Evolutionary conservation across 2,329 filamentous ascomycete genomes (phyloP).

Genomic region (Aureobasidium subglaciale): DNA sequence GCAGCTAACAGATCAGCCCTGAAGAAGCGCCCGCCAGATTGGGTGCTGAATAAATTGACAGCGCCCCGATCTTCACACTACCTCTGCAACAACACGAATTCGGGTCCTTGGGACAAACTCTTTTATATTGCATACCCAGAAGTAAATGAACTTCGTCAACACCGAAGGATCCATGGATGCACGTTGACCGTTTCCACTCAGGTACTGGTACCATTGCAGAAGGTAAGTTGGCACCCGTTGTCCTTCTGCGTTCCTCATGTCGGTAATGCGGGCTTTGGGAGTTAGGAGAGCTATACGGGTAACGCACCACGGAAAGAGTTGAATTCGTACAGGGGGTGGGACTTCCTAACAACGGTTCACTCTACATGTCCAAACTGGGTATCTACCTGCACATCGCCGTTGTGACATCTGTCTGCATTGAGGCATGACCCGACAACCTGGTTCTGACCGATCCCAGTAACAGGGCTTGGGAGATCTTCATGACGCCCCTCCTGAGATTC

Average conservation of each 20-base stretch:
- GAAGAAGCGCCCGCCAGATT: neutral
- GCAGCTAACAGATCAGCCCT: neutral
- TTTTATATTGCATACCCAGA: neutral
- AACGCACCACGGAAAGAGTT: neutral
- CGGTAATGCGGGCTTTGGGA: neutral
- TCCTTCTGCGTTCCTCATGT: constrained; percentile 5
- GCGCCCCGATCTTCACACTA: neutral
- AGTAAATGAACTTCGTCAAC: neutral
- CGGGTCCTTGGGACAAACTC: neutral
- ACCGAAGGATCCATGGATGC: neutral
- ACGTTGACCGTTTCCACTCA: constrained; percentile 11
- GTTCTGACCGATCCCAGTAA: neutral
- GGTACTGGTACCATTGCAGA: constrained; percentile 10
- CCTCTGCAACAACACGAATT: neutral
- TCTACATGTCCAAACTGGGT: neutral
- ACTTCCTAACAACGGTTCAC: neutral
- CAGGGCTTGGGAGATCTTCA: neutral
- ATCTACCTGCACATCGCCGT: constrained; percentile 6
- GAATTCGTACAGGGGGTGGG: neutral
- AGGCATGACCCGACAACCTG: constrained; percentile 9
- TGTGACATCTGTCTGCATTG: constrained; percentile 5
- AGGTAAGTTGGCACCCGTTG: neutral
- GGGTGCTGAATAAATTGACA: constrained; percentile 6
- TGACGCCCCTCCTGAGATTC: constrained; percentile 3
- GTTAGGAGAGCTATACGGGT: neutral